phyloP scores from a whole-genome alignment of 257 asterid species.

The Schizonepeta tenuifolia region DNA sequence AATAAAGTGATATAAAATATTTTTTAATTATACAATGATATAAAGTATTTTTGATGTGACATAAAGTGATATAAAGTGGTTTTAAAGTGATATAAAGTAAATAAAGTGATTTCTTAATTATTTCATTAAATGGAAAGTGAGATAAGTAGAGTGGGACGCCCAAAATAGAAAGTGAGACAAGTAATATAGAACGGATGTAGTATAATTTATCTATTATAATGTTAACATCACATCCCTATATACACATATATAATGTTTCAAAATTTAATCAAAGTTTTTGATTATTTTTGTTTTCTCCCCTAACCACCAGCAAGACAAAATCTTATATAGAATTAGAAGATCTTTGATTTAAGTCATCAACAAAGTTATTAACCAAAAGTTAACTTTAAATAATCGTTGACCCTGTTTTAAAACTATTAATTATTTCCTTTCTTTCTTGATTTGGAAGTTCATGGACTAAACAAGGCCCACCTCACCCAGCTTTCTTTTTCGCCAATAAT shows the following conservation, averaged over 20 bases:
- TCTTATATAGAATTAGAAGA: not conserved
- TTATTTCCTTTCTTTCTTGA: not conserved
- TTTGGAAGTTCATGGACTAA: constrained; percentile 21
- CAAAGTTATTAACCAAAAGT: constrained; percentile 1
- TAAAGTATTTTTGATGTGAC: no score
- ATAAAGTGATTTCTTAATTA: no score
- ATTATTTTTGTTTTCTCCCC: constrained; percentile 11
- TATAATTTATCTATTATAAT: no score
- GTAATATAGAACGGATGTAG: no score
- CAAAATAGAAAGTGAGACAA: no score
- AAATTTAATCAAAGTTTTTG: not conserved
- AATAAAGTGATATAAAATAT: no score
- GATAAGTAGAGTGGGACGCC: no score
- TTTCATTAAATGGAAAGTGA: no score
- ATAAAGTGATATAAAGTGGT: no score
- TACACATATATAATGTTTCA: not conserved
- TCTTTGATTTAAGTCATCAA: constrained; percentile 1
- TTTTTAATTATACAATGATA: no score
- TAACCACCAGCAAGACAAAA: constrained; percentile 29
- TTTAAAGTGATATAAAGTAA: no score
- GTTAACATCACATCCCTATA: no score
- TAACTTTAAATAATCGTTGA: constrained; percentile 4
- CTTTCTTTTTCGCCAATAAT: not conserved
- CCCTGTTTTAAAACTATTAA: not conserved
- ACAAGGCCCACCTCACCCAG: constrained; percentile 28